Conservation (phyloP, 257 asterid species). For the Euphrasia confusa region DNA sequence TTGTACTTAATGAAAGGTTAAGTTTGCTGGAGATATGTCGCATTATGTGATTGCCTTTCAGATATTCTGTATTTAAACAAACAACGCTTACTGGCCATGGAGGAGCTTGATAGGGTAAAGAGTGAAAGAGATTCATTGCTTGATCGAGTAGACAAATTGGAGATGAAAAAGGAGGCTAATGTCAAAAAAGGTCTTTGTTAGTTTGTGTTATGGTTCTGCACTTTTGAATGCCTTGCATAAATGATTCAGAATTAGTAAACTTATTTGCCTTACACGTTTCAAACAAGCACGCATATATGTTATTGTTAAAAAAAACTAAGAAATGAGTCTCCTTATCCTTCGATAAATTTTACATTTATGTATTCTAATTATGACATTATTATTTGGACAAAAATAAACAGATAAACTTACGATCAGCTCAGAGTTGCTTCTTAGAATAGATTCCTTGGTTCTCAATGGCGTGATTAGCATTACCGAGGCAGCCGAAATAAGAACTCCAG, state of each 20-base stretch:
- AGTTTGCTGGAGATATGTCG: conserved; percentile 19
- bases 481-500: conserved; percentile 55
- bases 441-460: conserved; percentile 71
- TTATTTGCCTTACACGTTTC: neutral
- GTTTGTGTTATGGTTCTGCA: conserved; percentile 6
- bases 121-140: conserved; percentile 47
- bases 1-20: conserved; percentile 4
- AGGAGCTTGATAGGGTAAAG: conserved; percentile 61
- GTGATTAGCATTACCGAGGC: conserved; percentile 60
- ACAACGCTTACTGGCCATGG: conserved; percentile 65
- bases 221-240: neutral
- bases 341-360: conserved; percentile 3
- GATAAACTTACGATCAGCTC: conserved; percentile 50
- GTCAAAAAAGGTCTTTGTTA: conserved; percentile 40
- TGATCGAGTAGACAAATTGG: conserved; percentile 46
- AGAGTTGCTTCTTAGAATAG: conserved; percentile 70
- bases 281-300: neutral
- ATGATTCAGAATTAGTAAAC: conserved; percentile 15
- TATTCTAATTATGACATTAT: conserved; percentile 10
- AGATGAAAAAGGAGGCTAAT: conserved; percentile 32
- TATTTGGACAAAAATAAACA: conserved; percentile 29
- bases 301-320: conserved; percentile 11
- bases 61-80: conserved; percentile 69
- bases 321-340: conserved; percentile 6
- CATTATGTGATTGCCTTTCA: conserved; percentile 31